phyloP scores from a whole-genome alignment of 1,284 basidiomycete genomes.

The Pyrrhoderma lamaoense region DNA sequence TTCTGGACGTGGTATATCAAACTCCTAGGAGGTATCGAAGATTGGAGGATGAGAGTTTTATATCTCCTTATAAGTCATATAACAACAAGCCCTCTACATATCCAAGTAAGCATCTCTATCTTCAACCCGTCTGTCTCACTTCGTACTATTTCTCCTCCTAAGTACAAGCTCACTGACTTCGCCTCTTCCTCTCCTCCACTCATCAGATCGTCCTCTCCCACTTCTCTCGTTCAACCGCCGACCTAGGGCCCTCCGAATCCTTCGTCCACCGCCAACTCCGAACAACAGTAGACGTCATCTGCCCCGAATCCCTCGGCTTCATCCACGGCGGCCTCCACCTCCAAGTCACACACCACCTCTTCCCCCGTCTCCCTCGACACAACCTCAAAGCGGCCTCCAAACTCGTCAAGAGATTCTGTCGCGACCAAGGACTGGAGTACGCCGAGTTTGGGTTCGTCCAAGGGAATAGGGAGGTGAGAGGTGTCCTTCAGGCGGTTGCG shows the following conservation, averaged over 20 bases:
- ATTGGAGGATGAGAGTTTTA: slow-evolving; percentile 54
- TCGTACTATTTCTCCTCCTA: too few relatives aligned
- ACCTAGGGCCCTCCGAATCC: slow-evolving; percentile 86
- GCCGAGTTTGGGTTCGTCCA: slow-evolving; percentile 83
- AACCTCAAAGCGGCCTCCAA: slow-evolving; percentile 78
- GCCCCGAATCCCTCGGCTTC: slow-evolving; percentile 77
- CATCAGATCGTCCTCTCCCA: slow-evolving; percentile 92
- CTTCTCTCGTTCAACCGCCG: slow-evolving; percentile 92
- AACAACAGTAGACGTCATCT: slow-evolving; percentile 94
- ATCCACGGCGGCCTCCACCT: slow-evolving; percentile 92
- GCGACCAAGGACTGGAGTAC: slow-evolving; percentile 79
- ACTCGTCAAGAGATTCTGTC: slow-evolving; percentile 81
- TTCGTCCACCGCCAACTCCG: slow-evolving; percentile 92
- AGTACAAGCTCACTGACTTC: too few relatives aligned
- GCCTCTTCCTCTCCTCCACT: neutral
- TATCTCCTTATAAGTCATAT: slow-evolving; percentile 78
- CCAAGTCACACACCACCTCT: slow-evolving; percentile 96
- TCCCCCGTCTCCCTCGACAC: slow-evolving; percentile 92
- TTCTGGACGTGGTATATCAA: slow-evolving; percentile 78
- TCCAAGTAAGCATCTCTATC: slow-evolving; percentile 49
- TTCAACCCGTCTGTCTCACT: neutral
- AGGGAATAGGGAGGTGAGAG: slow-evolving; percentile 75
- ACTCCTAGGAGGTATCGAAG: slow-evolving; percentile 60
- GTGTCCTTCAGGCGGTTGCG: slow-evolving; percentile 73
- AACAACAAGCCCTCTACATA: slow-evolving; percentile 77